These are phyloP conservation scores for Aspergillus mulundensis DNA, from an alignment of 495 filamentous ascomycete species.

Conservation along the genomic window DNA sequence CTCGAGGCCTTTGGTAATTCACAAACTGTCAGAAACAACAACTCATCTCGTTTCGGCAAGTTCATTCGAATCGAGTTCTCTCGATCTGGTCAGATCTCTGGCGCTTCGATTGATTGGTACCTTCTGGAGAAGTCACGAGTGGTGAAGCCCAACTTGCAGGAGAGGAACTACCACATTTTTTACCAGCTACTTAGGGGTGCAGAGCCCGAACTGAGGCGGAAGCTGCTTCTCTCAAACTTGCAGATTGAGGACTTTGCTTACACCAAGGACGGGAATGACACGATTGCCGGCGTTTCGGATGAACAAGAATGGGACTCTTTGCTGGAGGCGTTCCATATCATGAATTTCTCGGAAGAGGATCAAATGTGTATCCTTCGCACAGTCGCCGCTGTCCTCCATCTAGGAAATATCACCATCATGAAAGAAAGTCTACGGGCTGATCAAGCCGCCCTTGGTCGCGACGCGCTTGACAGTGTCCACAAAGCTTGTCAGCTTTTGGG, in stretches of 20 bases:
- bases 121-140: constrained; percentile 95
- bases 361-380: constrained; percentile 79
- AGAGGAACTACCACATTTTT: constrained; percentile 97
- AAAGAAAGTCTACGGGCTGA: constrained; percentile 88
- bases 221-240: constrained; percentile 67
- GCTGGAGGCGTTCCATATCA: constrained; percentile 89
- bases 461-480: constrained; percentile 64
- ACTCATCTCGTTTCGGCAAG: constrained; percentile 97
- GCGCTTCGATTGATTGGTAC: constrained; percentile 98
- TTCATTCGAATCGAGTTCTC: constrained; percentile 98
- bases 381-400: constrained; percentile 84
- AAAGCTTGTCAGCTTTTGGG: constrained; percentile 82
- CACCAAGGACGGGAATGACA: constrained; percentile 84
- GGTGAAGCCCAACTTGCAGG: constrained; percentile 76
- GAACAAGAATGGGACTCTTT: constrained; percentile 83
- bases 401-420: constrained; percentile 85
- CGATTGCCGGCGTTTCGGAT: constrained; percentile 87
- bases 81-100: constrained; percentile 83
- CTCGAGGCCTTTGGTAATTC: constrained; percentile 98
- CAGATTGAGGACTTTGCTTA: constrained; percentile 87
- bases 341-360: constrained; percentile 88
- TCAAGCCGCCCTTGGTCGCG: constrained; percentile 76
- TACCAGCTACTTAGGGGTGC: constrained; percentile 92
- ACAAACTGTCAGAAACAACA: constrained; percentile 96
- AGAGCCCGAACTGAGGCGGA: constrained; percentile 63